phyloP scores from a whole-genome alignment of 345 rosid species.

The Reutealis trisperma region DNA sequence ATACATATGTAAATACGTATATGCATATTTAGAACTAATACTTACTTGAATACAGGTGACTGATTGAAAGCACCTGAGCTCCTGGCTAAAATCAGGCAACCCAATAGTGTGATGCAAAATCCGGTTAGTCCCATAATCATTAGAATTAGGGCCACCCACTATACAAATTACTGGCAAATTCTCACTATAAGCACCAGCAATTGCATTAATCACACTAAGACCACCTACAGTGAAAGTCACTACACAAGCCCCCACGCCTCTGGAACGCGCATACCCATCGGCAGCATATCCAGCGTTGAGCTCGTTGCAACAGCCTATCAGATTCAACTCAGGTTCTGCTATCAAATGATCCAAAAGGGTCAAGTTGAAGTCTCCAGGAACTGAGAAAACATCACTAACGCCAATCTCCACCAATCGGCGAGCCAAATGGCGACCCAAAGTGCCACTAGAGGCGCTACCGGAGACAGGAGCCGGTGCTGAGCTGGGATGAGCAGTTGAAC shows the following conservation, averaged over 20 bases:
- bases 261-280: conserved; percentile 69
- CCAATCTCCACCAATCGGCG: conserved; percentile 75
- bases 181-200: conserved; percentile 77
- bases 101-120: conserved; percentile 76
- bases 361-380: conserved; percentile 73
- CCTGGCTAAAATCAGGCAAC: conserved; percentile 67
- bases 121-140: conserved; percentile 68
- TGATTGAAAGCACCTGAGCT: conserved; percentile 61
- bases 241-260: conserved; percentile 68
- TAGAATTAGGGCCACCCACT: conserved; percentile 70
- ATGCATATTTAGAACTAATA: neutral
- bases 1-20: neutral
- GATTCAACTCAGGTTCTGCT: conserved; percentile 56
- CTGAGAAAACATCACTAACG: conserved; percentile 65
- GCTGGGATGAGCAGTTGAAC: conserved; percentile 36
- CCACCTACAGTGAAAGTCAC: conserved; percentile 84
- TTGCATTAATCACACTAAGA: conserved; percentile 64
- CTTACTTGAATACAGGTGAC: conserved; percentile 63
- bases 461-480: conserved; percentile 19
- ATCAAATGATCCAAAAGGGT: conserved; percentile 61
- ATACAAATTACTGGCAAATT: conserved; percentile 67
- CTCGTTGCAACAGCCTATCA: conserved; percentile 78
- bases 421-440: conserved; percentile 60
- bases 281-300: conserved; percentile 82
- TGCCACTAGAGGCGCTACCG: conserved; percentile 29